Evolutionary conservation across 202 grass and related monocot species (phyloP).

Genomic region (Panicum hallii): DNA sequence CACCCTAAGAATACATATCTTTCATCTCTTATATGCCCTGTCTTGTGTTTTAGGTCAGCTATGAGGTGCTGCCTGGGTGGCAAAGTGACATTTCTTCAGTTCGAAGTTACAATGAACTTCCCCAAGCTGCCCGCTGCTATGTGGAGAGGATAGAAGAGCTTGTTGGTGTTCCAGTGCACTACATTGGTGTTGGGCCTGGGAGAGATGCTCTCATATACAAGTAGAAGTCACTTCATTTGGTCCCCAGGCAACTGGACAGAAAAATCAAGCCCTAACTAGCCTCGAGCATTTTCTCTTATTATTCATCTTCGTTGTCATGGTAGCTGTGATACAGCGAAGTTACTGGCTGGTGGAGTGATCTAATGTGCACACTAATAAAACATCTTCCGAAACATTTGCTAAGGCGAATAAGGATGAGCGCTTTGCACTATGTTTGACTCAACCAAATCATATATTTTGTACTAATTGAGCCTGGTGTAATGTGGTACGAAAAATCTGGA

Average conservation of each 20-base stretch:
- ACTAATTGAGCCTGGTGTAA: slow-evolving; percentile 4
- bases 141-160: slow-evolving; percentile 91
- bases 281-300: slow-evolving; percentile 30
- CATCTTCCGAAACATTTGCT: slow-evolving; percentile 19
- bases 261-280: slow-evolving; percentile 29
- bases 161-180: slow-evolving; percentile 76
- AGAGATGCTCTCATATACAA: slow-evolving; percentile 89
- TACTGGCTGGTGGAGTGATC: slow-evolving; percentile 45
- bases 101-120: slow-evolving; percentile 68
- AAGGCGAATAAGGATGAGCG: slow-evolving; percentile 40
- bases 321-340: slow-evolving; percentile 36
- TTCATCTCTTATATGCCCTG: not conserved
- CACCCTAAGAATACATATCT: not conserved
- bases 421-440: slow-evolving; percentile 37
- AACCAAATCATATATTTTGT: slow-evolving; percentile 31
- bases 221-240: slow-evolving; percentile 35
- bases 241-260: not conserved
- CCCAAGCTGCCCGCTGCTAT: slow-evolving; percentile 59
- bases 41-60: slow-evolving; percentile 71
- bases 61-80: slow-evolving; percentile 79
- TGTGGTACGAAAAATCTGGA: not conserved
- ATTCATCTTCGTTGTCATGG: slow-evolving; percentile 13
- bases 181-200: slow-evolving; percentile 80
- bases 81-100: slow-evolving; percentile 78
- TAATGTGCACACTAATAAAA: slow-evolving; percentile 51